These are phyloP conservation scores for Colletotrichum neosansevieriae DNA, from an alignment of 2,329 filamentous ascomycete genomes.

Conservation along the genomic window DNA sequence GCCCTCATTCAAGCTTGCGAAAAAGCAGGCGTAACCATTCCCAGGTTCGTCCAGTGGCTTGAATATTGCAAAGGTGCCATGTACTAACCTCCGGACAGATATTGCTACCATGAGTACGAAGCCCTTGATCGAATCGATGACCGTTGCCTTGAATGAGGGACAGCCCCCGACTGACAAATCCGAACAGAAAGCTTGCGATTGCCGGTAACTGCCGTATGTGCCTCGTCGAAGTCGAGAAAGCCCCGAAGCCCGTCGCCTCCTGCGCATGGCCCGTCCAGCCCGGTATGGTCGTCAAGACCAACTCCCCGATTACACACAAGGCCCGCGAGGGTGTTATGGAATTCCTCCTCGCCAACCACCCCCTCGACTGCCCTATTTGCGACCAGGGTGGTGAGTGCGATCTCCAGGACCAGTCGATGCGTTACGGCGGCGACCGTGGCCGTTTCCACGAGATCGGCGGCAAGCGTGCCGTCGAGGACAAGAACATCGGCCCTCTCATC, in stretches of 20 bases:
- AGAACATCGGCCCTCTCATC: slow-evolving; percentile 97
- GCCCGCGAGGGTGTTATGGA: slow-evolving; percentile 99
- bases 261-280: slow-evolving; percentile 99
- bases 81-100: slow-evolving; percentile 66
- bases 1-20: slow-evolving; percentile 99
- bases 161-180: slow-evolving; percentile 54
- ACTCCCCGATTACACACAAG: slow-evolving; percentile 96
- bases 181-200: slow-evolving; percentile 90
- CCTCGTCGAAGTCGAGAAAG: slow-evolving; percentile 95
- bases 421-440: slow-evolving; percentile 95
- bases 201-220: slow-evolving; percentile 99
- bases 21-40: slow-evolving; percentile 91
- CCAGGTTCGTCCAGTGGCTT: slow-evolving; percentile 69
- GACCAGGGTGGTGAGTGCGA: slow-evolving; percentile 99
- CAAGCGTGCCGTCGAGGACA: slow-evolving; percentile 98
- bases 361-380: slow-evolving; percentile 96
- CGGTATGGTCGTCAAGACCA: slow-evolving; percentile 99
- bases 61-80: slow-evolving; percentile 27
- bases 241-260: slow-evolving; percentile 96
- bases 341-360: slow-evolving; percentile 95
- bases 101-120: slow-evolving; percentile 96
- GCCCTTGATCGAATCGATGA: slow-evolving; percentile 43
- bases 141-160: slow-evolving; percentile 31
- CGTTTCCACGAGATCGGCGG: slow-evolving; percentile 96
- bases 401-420: slow-evolving; percentile 99